Evolutionary conservation across 257 asterid genomes (phyloP), one percentile per base, ranked within the genome.

Genomic region (Oldenlandia corymbosa): DNA sequence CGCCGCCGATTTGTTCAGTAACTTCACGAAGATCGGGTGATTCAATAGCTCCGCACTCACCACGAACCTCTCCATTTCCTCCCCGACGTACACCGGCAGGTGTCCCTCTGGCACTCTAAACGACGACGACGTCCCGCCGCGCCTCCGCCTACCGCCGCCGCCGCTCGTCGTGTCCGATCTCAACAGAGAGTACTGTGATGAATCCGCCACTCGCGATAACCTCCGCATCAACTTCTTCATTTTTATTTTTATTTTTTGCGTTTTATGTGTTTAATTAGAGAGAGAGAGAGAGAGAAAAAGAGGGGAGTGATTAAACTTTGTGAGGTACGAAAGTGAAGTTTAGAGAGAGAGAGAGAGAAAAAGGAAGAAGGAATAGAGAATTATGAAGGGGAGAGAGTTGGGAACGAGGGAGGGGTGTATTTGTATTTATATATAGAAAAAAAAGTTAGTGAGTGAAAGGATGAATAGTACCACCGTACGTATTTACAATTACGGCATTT

Each of bases 31-130:
- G 58, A 87, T 77, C 45, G 96, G 97, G 74, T 90, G 97, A 30
- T 90, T 84, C 71, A 90, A 61, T 47, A 87, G 56, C 64, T 87
- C 94, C 1, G 97, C 95, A 68, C 89, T 84, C 17, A 90, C 97
- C 1, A 90, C 78, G 64, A 90, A 90, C 43, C 97, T 73, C 83
- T 90, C 95, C 95, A 87, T 84, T 68, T 90, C 95, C 54, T 90
- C 95, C 2, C 97, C 97, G n/a, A 90, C 97, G 81, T 79, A 90
- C 5, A 90, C 95, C 43, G 97, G 97, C 11, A 90, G 75, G 66
- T 90, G 95, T 0, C 97, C 97, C 67, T 90, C 80, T 39, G 97
- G 97, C 27, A 90, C 95, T 9, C 76, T 77, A 74, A 52, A 69
- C 43, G 58, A 64, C 14, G 45, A 71, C 14, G 45, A 71, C 18